These are phyloP conservation scores for Pleurotus tuoliensis DNA, from an alignment of 768 basidiomycete species.

Conservation along the genomic window DNA sequence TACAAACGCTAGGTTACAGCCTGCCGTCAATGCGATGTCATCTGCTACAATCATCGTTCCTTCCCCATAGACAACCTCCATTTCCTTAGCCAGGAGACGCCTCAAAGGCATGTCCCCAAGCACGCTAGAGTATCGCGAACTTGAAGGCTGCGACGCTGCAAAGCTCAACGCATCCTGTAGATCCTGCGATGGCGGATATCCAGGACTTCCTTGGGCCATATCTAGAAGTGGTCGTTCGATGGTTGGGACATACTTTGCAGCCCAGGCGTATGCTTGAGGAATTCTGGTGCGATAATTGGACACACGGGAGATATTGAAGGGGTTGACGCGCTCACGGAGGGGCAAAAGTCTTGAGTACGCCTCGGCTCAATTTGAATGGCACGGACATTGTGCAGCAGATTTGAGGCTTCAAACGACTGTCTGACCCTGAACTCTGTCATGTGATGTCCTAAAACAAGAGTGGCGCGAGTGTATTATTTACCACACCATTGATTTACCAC, in stretches of 20 bases:
- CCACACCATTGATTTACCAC: no score
- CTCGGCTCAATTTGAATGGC: not conserved
- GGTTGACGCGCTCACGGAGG: not conserved
- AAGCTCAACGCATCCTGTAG: constrained; percentile 47
- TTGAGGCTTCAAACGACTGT: not conserved
- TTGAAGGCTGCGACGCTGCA: constrained; percentile 36
- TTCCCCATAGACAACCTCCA: constrained; percentile 52
- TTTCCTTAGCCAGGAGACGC: constrained; percentile 53
- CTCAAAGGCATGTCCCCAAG: constrained; percentile 56
- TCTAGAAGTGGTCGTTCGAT: constrained; percentile 50
- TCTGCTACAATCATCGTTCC: constrained; percentile 42
- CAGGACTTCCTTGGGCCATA: constrained; percentile 77
- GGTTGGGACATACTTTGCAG: constrained; percentile 35
- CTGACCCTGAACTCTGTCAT: no score
- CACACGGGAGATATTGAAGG: not conserved
- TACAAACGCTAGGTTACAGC: constrained; percentile 72
- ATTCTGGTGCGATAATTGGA: constrained; percentile 34
- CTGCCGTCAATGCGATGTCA: constrained; percentile 67
- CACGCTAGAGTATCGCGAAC: constrained; percentile 55
- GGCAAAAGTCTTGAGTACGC: not conserved
- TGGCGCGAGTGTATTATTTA: no score
- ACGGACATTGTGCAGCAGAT: not conserved
- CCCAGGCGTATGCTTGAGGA: constrained; percentile 58
- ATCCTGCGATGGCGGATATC: constrained; percentile 51
- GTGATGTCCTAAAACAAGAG: no score